Conservation (phyloP, 2,329 filamentous ascomycete genomes). For the Diaporthe ampelina region DNA sequence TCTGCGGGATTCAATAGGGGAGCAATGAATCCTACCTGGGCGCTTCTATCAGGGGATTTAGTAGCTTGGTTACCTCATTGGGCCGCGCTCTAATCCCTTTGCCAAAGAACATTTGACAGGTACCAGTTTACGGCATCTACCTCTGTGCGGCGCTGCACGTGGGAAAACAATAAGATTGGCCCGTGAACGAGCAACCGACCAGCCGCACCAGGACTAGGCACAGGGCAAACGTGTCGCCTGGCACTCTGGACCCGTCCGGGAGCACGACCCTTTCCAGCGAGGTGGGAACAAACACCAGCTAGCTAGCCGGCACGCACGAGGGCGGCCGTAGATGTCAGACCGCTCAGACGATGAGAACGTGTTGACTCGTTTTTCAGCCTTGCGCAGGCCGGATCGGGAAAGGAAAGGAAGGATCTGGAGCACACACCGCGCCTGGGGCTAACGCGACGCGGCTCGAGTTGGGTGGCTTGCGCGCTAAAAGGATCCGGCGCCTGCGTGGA, state of each 20-base stretch:
- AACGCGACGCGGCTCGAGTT: not conserved
- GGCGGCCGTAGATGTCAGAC: not conserved
- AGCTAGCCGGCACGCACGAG: not conserved
- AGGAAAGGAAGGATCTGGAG: conserved; percentile 10
- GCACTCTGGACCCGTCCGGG: no score
- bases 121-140: not conserved
- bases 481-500: not conserved
- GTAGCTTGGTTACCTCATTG: not conserved
- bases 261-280: conserved; percentile 11
- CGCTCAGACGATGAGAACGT: not conserved
- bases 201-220: not conserved
- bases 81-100: not conserved
- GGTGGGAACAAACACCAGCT: not conserved
- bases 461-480: not conserved
- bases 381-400: conserved; percentile 20
- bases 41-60: not conserved
- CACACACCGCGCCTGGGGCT: conserved; percentile 12
- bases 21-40: conserved; percentile 11
- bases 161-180: conserved; percentile 5
- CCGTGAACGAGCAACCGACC: not conserved
- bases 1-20: not conserved
- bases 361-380: conserved; percentile 24
- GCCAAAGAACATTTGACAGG: conserved; percentile 14
- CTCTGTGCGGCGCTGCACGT: conserved; percentile 1
- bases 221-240: not conserved